phyloP scores from a whole-genome alignment of 1,284 basidiomycete genomes.

The Ustilago lituana region DNA sequence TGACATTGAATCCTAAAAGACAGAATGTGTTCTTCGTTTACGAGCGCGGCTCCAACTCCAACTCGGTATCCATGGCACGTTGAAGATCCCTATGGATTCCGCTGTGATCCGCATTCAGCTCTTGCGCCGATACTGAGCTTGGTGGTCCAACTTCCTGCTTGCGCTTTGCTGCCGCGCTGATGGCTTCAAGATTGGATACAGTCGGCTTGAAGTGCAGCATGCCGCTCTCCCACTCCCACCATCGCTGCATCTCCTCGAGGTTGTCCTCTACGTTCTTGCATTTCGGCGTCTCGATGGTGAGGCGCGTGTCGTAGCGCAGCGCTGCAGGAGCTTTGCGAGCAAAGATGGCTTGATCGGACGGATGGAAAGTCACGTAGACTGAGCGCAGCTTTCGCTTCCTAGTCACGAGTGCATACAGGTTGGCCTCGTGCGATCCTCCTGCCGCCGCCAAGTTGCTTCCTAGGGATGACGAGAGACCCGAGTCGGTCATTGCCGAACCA shows the following conservation, averaged over 20 bases:
- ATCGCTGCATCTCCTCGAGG: slow-evolving; percentile 46
- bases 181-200: slow-evolving; percentile 44
- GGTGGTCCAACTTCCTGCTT: slow-evolving; percentile 29
- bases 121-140: slow-evolving; percentile 33
- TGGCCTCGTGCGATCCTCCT: slow-evolving; percentile 32
- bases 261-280: slow-evolving; percentile 44
- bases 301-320: slow-evolving; percentile 34
- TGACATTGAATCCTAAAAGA: slow-evolving; percentile 1
- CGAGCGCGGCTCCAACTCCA: slow-evolving; percentile 34
- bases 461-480: slow-evolving; percentile 29
- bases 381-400: slow-evolving; percentile 48
- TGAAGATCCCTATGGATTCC: slow-evolving; percentile 42
- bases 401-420: slow-evolving; percentile 38
- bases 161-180: slow-evolving; percentile 32
- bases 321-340: slow-evolving; percentile 40
- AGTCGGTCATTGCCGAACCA: slow-evolving; percentile 29
- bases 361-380: slow-evolving; percentile 45
- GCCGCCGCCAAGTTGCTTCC: slow-evolving; percentile 21
- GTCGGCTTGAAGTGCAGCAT: slow-evolving; percentile 49
- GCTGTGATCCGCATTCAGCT: slow-evolving; percentile 45
- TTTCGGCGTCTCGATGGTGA: slow-evolving; percentile 47
- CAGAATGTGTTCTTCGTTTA: too few species aligned
- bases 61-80: slow-evolving; percentile 42
- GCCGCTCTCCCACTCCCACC: slow-evolving; percentile 51
- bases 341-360: slow-evolving; percentile 49